Conservation (phyloP, 2,329 filamentous ascomycete species). For the Periconia sp. region DNA sequence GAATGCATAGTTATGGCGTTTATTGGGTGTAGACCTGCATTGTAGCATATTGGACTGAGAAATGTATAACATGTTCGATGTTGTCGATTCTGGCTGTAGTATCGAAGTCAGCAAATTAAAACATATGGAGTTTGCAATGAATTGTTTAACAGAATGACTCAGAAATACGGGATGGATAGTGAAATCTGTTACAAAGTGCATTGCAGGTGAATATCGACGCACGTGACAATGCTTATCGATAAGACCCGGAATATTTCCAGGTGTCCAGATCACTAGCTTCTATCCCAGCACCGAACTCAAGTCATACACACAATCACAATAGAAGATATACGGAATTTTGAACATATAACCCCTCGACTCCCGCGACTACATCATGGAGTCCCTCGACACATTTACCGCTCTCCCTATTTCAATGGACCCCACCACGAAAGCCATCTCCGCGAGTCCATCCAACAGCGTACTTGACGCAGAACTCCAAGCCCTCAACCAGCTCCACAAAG, state of each 20-base stretch:
- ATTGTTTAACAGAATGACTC: too few relatives aligned
- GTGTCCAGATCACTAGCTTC: slow-evolving; percentile 25
- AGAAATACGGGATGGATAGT: too few relatives aligned
- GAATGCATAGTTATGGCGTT: too few relatives aligned
- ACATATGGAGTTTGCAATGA: too few relatives aligned
- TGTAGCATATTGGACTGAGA: too few relatives aligned
- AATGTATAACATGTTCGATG: too few relatives aligned
- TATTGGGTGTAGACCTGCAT: too few relatives aligned
- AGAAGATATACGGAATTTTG: not conserved
- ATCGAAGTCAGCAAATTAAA: too few relatives aligned
- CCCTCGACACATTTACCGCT: slow-evolving; percentile 74
- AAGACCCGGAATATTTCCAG: slow-evolving; percentile 22
- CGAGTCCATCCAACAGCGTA: slow-evolving; percentile 45
- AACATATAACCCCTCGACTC: not conserved
- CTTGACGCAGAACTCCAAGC: slow-evolving; percentile 62
- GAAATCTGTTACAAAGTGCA: too few relatives aligned
- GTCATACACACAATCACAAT: not conserved
- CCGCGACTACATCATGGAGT: slow-evolving; percentile 36
- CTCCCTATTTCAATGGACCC: slow-evolving; percentile 83
- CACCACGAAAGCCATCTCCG: slow-evolving; percentile 75
- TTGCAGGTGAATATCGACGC: not conserved
- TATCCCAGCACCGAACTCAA: not conserved
- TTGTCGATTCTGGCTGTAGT: too few relatives aligned
- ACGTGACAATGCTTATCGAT: slow-evolving; percentile 23
- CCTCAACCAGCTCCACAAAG: slow-evolving; percentile 80